Evolutionary conservation across 2,329 filamentous ascomycete genomes (phyloP).

Genomic region (Microsporum audouinii): DNA sequence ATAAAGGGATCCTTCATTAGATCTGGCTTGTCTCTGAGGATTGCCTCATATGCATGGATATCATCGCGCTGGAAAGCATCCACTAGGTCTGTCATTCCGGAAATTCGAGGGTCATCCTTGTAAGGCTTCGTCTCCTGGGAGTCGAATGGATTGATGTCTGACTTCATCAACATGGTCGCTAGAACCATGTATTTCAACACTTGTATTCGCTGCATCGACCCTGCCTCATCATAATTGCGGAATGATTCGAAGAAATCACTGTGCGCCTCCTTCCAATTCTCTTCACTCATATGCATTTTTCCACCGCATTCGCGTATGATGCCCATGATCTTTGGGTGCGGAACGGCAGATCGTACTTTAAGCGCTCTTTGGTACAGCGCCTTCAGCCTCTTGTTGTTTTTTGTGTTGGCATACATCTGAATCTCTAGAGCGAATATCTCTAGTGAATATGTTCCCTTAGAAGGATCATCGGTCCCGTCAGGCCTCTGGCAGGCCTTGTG

Average conservation of each 20-base stretch:
- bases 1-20: slow-evolving; percentile 89
- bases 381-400: slow-evolving; percentile 96
- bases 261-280: slow-evolving; percentile 96
- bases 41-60: slow-evolving; percentile 79
- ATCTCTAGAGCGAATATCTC: slow-evolving; percentile 97
- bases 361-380: slow-evolving; percentile 82
- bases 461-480: slow-evolving; percentile 72
- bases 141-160: slow-evolving; percentile 96
- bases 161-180: slow-evolving; percentile 97
- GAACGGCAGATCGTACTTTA: slow-evolving; percentile 88
- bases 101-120: slow-evolving; percentile 86
- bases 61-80: slow-evolving; percentile 95
- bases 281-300: slow-evolving; percentile 99
- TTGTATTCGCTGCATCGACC: slow-evolving; percentile 89
- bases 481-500: slow-evolving; percentile 79
- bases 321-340: slow-evolving; percentile 97
- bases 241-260: slow-evolving; percentile 98
- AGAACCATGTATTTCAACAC: slow-evolving; percentile 94
- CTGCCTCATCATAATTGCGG: slow-evolving; percentile 96
- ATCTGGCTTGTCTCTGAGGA: slow-evolving; percentile 77
- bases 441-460: slow-evolving; percentile 89
- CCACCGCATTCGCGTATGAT: slow-evolving; percentile 97
- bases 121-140: slow-evolving; percentile 98
- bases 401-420: slow-evolving; percentile 94
- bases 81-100: slow-evolving; percentile 93